phyloP scores from a whole-genome alignment of 768 basidiomycete species.

The Epithele typhae region DNA sequence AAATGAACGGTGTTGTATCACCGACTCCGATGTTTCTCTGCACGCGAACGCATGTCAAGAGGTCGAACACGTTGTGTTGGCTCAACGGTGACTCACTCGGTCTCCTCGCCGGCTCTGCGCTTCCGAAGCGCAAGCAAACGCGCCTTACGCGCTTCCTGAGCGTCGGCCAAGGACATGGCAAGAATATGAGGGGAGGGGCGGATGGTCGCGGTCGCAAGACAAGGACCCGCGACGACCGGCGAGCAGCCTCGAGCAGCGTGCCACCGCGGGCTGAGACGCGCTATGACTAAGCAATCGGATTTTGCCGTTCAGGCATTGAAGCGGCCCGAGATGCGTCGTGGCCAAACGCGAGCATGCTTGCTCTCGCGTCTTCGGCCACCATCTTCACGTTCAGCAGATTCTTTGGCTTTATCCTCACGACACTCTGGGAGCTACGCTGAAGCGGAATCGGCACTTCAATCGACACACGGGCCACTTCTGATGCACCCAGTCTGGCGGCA shows the following conservation, averaged over 20 bases:
- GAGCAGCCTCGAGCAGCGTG: neutral
- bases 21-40: slow-evolving; percentile 32
- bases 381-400: too few species aligned
- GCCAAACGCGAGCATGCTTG: too few species aligned
- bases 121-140: slow-evolving; percentile 74
- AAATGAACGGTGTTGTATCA: slow-evolving; percentile 77
- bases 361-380: too few species aligned
- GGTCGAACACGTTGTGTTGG: too few species aligned
- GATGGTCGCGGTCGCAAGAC: neutral
- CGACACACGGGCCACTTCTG: neutral
- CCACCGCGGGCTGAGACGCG: too few species aligned
- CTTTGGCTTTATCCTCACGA: too few species aligned
- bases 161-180: slow-evolving; percentile 68
- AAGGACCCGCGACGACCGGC: slow-evolving; percentile 1
- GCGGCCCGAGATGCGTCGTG: too few species aligned
- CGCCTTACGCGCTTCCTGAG: slow-evolving; percentile 76
- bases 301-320: too few species aligned
- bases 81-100: slow-evolving; percentile 4
- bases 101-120: slow-evolving; percentile 59
- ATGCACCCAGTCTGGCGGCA: slow-evolving; percentile 11
- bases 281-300: slow-evolving; percentile 19
- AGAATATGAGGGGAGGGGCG: neutral
- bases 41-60: too few species aligned
- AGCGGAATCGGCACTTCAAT: too few species aligned
- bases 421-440: too few species aligned